A percentile compares a stretch with the other conserved stretches of the same genome.
phyloP scores from a whole-genome alignment of 73 alveolate species.

The Symbiodinium natans region DNA sequence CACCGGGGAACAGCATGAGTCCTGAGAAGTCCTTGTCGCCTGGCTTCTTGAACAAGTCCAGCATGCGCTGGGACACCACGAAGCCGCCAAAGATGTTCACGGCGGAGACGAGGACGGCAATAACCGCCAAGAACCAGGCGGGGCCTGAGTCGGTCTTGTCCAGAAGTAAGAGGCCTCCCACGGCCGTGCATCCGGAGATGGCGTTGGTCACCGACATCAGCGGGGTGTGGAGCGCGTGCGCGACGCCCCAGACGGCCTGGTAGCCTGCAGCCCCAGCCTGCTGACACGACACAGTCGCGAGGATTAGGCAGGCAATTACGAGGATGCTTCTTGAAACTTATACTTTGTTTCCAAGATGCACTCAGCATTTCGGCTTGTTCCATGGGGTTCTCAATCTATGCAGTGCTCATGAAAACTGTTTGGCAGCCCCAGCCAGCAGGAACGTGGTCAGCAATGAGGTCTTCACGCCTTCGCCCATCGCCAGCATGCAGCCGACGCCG shows the following conservation, averaged over 20 bases:
- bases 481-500: slow-evolving; percentile 87
- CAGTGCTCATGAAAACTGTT: too few relatives aligned
- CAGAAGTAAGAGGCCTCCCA: slow-evolving; percentile 66
- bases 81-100: slow-evolving; percentile 95
- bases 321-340: not conserved
- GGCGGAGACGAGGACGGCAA: slow-evolving; percentile 56
- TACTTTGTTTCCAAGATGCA: not conserved
- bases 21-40: slow-evolving; percentile 6
- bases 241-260: slow-evolving; percentile 97
- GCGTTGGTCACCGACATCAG: slow-evolving; percentile 97
- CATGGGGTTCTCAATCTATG: not conserved
- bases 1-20: slow-evolving; percentile 72
- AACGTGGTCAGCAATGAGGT: slow-evolving; percentile 94
- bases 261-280: too few relatives aligned
- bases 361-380: not conserved
- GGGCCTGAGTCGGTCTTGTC: slow-evolving; percentile 31
- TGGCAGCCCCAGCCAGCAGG: slow-evolving; percentile 96
- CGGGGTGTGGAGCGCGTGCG: slow-evolving; percentile 97
- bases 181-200: slow-evolving; percentile 95
- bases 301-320: slow-evolving; percentile 1
- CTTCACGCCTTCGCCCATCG: slow-evolving; percentile 1
- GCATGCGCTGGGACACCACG: slow-evolving; percentile 94
- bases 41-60: slow-evolving; percentile 63
- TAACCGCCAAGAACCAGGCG: slow-evolving; percentile 48
- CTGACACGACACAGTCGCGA: not conserved